These are phyloP conservation scores for Lentithecium fluviatile DNA, from an alignment of 495 filamentous ascomycete species.

Conservation along the genomic window DNA sequence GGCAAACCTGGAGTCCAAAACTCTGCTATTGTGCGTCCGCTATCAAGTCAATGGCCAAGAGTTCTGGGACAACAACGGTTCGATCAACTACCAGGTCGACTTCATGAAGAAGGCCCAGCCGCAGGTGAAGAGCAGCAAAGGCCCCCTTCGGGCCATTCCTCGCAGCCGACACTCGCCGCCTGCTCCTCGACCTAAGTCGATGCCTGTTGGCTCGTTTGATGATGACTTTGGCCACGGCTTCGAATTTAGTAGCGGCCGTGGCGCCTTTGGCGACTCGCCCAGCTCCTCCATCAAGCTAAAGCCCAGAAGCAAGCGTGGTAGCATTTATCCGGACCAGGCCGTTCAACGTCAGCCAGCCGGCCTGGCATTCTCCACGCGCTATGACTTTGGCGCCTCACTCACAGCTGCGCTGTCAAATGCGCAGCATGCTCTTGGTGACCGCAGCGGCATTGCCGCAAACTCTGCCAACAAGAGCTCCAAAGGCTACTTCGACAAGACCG, in stretches of 20 bases:
- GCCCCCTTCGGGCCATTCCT: conserved; percentile 62
- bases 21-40: conserved; percentile 84
- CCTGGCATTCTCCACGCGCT: conserved; percentile 84
- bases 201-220: conserved; percentile 60
- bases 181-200: conserved; percentile 57
- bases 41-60: conserved; percentile 84
- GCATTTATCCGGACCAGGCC: conserved; percentile 42
- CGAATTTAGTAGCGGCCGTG: conserved; percentile 55
- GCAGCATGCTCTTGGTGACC: conserved; percentile 53
- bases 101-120: conserved; percentile 75
- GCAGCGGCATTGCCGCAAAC: conserved; percentile 45
- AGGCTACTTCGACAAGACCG: conserved; percentile 36
- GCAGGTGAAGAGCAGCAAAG: conserved; percentile 53
- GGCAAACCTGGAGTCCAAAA: conserved; percentile 85
- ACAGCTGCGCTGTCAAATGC: conserved; percentile 74
- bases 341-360: conserved; percentile 59
- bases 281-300: conserved; percentile 45
- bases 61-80: conserved; percentile 91
- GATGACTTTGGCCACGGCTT: conserved; percentile 62
- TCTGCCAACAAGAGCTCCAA: conserved; percentile 7
- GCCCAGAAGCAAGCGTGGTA: conserved; percentile 35
- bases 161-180: conserved; percentile 66
- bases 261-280: conserved; percentile 54
- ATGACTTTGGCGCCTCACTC: conserved; percentile 89
- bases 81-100: conserved; percentile 85